Evolutionary conservation across 129 eudicot genomes (phyloP), one percentile per base, ranked within the genome.

Genomic region (Lactuca saligna): DNA sequence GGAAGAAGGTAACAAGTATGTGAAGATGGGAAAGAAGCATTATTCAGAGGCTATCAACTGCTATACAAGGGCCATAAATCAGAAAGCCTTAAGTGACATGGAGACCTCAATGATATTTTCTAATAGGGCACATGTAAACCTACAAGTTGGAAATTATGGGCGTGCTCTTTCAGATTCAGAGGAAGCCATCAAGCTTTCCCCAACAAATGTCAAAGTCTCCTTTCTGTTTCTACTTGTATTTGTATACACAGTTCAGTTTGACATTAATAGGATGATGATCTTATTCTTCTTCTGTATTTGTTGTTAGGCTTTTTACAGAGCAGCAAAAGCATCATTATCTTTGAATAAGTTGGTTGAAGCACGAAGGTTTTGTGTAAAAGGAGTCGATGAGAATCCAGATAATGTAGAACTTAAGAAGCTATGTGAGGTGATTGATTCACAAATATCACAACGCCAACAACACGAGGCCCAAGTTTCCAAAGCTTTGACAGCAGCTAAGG

Each of bases 51-150:
- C 94, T 68, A 85, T 94, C 41, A 83, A 87, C 68, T 90, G 96
- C 80, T 94, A 94, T 71, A 90, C 96, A 11, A 81, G 86, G 51
- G 99, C 97, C 57, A 94, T 90, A 73, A 90, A 94, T 64, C 97
- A 94, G 83, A 76, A 87, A 65, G 94, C 82, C 2, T 82, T 87
- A 75, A 81, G 82, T 69, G 93, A 90, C 72, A 15, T 66, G 1
- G 97, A 94, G 63, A 88, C 61, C 34, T 83, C 97, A 5, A 60
- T 83, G 57, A 63, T 94, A 29, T 85, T 58, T 82, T 77, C 96
- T n/a, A 94, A 94, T 66, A 75, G 97, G 81, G 96, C 99, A 57
- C 99, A 87, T 79, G 97, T 94, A 12, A 94, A 90, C 78, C 56
- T 94, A 17, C 91, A 83, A 42, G 70, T 94, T 56, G 99, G 96